These are phyloP conservation scores for Pichiaceae sp. DNA, from an alignment of 1,139 yeast genomes.

Conservation along the genomic window DNA sequence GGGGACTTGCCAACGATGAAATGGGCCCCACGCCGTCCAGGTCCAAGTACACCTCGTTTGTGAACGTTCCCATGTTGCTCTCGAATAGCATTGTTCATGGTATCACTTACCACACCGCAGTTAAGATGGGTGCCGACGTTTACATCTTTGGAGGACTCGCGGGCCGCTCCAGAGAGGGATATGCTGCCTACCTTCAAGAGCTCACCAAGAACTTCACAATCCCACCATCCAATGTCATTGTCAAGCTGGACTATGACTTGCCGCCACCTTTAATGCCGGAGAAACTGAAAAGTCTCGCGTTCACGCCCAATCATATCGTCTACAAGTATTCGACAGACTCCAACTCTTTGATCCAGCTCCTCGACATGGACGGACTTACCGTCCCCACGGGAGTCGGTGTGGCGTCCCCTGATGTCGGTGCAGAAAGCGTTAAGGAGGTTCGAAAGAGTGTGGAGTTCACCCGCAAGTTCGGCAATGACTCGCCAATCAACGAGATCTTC, in stretches of 20 bases:
- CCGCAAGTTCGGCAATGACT: not conserved
- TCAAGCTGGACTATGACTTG: slow-evolving; percentile 29
- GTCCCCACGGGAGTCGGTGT: not conserved
- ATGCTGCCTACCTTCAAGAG: slow-evolving; percentile 18
- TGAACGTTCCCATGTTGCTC: slow-evolving; percentile 27
- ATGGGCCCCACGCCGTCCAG: slow-evolving; percentile 1
- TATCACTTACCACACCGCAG: slow-evolving; percentile 31
- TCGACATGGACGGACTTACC: slow-evolving; percentile 9
- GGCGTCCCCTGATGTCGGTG: not conserved
- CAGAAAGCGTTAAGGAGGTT: not conserved
- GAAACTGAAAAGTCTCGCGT: slow-evolving; percentile 30
- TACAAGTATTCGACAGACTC: slow-evolving; percentile 30
- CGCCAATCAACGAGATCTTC: not conserved
- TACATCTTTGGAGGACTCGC: slow-evolving; percentile 34
- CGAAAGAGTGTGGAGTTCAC: not conserved
- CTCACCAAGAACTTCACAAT: slow-evolving; percentile 25
- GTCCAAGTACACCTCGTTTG: slow-evolving; percentile 12
- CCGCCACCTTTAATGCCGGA: slow-evolving; percentile 36
- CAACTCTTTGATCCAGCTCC: slow-evolving; percentile 20
- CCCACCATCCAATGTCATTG: slow-evolving; percentile 25
- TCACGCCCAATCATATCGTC: slow-evolving; percentile 28
- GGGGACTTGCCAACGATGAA: not conserved
- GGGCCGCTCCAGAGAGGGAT: slow-evolving; percentile 24
- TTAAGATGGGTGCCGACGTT: slow-evolving; percentile 26
- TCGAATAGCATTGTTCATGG: slow-evolving; percentile 30